A percentile compares a stretch with the other conserved stretches of the same genome.
Conservation (phyloP, 73 alveolate species). For the Uronychia binucleata region DNA sequence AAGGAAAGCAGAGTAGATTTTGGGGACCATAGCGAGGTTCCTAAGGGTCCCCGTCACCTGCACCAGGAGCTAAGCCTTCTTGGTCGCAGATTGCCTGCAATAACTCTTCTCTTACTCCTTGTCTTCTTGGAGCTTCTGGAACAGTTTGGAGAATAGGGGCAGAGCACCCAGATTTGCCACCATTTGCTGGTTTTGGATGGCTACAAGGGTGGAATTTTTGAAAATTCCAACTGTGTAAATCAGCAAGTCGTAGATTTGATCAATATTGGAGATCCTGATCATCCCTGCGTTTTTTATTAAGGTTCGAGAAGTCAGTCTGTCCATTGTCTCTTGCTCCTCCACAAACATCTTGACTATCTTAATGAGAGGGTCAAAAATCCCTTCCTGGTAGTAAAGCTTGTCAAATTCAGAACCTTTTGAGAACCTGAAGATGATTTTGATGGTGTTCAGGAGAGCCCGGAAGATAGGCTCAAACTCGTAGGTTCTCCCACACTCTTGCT, state of each 20-base stretch:
- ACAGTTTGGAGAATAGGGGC: not conserved
- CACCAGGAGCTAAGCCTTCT: conserved; percentile 63
- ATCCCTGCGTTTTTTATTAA: conserved; percentile 6
- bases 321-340: not conserved
- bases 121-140: not conserved
- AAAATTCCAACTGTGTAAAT: conserved; percentile 49
- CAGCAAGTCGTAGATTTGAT: conserved; percentile 37
- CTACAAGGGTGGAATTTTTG: conserved; percentile 23
- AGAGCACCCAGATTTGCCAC: not conserved
- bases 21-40: conserved; percentile 58
- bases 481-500: not conserved
- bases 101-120: not conserved
- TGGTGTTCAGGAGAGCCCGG: not conserved
- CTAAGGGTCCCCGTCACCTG: conserved; percentile 74
- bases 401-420: conserved; percentile 29
- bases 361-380: conserved; percentile 5
- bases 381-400: conserved; percentile 13
- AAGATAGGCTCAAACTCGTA: conserved; percentile 8
- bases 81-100: conserved; percentile 5
- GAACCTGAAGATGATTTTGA: conserved; percentile 26
- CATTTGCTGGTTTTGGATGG: not conserved
- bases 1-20: not conserved
- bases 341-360: not conserved
- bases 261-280: conserved; percentile 27
- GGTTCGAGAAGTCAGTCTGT: conserved; percentile 2